Evolutionary conservation across 768 basidiomycete species (phyloP).

Genomic region (Mycena vulgaris): DNA sequence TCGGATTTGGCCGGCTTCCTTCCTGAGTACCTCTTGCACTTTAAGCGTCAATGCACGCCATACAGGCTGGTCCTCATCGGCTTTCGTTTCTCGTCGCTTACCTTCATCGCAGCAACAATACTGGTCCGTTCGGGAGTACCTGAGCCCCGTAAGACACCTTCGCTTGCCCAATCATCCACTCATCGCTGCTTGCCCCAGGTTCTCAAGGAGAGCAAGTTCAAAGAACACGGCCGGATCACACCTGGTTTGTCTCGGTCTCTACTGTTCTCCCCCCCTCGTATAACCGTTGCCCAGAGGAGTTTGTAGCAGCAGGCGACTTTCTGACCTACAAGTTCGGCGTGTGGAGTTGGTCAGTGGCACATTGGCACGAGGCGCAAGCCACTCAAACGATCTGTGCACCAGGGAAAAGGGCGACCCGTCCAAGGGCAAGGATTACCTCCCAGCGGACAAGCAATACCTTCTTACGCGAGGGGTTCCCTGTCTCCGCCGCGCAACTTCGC

Average conservation of each 20-base stretch:
- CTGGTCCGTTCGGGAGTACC: conserved; percentile 95
- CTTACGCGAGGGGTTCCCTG: conserved; percentile 97
- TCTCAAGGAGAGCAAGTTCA: conserved; percentile 98
- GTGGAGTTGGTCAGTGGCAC: conserved; percentile 87
- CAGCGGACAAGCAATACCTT: conserved; percentile 95
- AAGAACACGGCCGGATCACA: conserved; percentile 96
- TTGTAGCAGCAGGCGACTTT: conserved; percentile 98
- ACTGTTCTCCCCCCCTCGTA: conserved; percentile 23
- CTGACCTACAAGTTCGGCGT: conserved; percentile 98
- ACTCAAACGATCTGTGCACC: conserved; percentile 26
- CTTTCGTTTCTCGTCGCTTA: conserved; percentile 29
- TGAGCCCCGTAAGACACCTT: conserved; percentile 79
- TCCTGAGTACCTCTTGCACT: too few relatives aligned
- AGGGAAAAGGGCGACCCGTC: conserved; percentile 96
- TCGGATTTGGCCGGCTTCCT: too few relatives aligned
- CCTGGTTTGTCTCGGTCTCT: conserved; percentile 72
- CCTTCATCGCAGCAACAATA: conserved; percentile 80
- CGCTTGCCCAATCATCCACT: conserved; percentile 37
- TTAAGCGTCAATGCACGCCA: conserved; percentile 40
- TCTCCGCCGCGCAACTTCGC: conserved; percentile 91
- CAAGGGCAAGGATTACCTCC: conserved; percentile 93
- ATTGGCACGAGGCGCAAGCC: conserved; percentile 24
- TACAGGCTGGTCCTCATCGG: conserved; percentile 38
- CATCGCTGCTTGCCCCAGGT: conserved; percentile 70
- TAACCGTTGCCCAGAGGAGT: conserved; percentile 79